These are phyloP conservation scores for Exophiala bonariae DNA, from an alignment of 2,329 filamentous ascomycete genomes.

Conservation along the genomic window DNA sequence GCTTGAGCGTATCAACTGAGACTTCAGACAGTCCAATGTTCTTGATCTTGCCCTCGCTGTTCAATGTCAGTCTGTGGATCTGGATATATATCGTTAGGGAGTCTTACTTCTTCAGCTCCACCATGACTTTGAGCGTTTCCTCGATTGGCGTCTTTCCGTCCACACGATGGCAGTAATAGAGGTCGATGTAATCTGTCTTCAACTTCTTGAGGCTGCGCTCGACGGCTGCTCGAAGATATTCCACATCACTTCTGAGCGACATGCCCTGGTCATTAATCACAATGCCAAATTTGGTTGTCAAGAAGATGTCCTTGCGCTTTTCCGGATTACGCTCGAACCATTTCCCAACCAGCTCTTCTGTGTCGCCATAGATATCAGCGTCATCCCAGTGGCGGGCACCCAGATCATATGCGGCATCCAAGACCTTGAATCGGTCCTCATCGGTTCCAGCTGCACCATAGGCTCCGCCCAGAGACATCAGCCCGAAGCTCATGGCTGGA, in stretches of 20 bases:
- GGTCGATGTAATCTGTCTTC: conserved; percentile 40
- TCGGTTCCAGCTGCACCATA: conserved; percentile 48
- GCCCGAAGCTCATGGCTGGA: conserved; percentile 28
- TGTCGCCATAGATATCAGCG: conserved; percentile 34
- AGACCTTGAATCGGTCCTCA: conserved; percentile 45
- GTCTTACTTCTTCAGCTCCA: conserved; percentile 46
- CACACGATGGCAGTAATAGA: conserved; percentile 47
- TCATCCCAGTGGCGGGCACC: conserved; percentile 29
- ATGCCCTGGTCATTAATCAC: not conserved
- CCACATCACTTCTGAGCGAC: conserved; percentile 37
- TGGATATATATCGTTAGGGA: too few relatives aligned
- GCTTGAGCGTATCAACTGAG: conserved; percentile 47
- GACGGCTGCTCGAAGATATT: conserved; percentile 38
- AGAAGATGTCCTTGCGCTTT: conserved; percentile 22
- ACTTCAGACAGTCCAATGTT: conserved; percentile 51
- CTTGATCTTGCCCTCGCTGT: conserved; percentile 48
- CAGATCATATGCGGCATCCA: conserved; percentile 28
- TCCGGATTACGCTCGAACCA: conserved; percentile 21
- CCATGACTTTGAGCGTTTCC: conserved; percentile 45
- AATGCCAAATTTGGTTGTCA: conserved; percentile 21
- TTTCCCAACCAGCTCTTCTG: conserved; percentile 33
- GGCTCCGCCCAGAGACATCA: conserved; percentile 34
- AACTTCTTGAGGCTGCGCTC: conserved; percentile 37
- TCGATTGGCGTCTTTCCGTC: conserved; percentile 46
- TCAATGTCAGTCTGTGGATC: not conserved